Base-by-base conservation (phyloP, 331 rosid genomes). In the Prunus yedoensis region DNA sequence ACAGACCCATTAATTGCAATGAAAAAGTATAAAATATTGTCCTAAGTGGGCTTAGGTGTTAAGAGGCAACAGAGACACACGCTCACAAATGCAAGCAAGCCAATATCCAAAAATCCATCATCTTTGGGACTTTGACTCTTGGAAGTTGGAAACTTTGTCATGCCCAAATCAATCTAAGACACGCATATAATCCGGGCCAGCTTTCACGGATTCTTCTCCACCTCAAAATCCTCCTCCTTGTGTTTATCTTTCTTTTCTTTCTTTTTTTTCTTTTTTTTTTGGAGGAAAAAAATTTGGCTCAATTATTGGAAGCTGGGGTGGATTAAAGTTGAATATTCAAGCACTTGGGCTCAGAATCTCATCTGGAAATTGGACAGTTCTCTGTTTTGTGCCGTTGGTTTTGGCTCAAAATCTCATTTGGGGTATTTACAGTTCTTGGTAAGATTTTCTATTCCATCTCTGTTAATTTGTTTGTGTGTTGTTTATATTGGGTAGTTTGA, bases 151-250 rank as follows among this genome's bases (percentile, higher is more conserved):
- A 52, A 30, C 77, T 60, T 47, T 74, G 49, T 49, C 56, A 38
- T 71, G 43, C 76, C 47, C 81, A 54, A 78, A 78, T 86, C 85
- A 65, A 53, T 21, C 70, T 18, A 43, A 68, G 79, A 78, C 84
- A 56, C 82, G 70, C 76, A 49, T 30, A 74, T 30, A 74, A 50
- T 56, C 80, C 79, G 77, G 83, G 74, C 81, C 76, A 64, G 58
- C 45, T 75, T 78, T 83, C 41, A 20, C 79, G 71, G 84, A n/a
- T 69, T 21, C 53, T 63, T 46, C 79, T 75, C 75, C 85, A 71
- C 81, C 79, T 81, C 74, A 67, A 41, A 52, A 28, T 6, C 43
- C 49, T 15, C 58, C 74, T 54, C 20, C 57, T 52, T 70, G 56
- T 41, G 63, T 65, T 69, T 77, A 56, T 77, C 70, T 47, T 71